Evolutionary conservation across 805 yeast genomes (phyloP), one percentile per base, ranked within the genome.

Genomic region (Clavispora asparagi): DNA sequence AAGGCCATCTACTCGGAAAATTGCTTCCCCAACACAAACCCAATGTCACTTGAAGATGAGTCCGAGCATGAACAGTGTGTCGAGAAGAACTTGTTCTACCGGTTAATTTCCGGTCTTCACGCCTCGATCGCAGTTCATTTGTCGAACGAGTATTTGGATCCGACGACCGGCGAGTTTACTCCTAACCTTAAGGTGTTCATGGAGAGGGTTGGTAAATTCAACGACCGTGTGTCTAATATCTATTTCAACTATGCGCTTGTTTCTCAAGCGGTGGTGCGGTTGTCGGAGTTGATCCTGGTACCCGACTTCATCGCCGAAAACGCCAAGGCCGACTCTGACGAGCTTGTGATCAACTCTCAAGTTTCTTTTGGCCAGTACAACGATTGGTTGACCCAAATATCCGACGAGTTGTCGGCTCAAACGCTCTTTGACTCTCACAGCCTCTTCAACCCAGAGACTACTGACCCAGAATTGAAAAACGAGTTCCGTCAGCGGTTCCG

Each of bases 61-160:
- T 56, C 57, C n/a, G 60, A 54, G 52, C 65, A 73, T 55, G 65
- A 73, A 64, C 55, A 75, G 65, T 91, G 96, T 62, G 68, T 84
- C 39, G 98, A 95, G 58, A 92, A 92, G 68, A 82, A 88, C 52
- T 81, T 91, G 35, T 94, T 94, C 58, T 94, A 85, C 67, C 79
- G 94, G 54, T 68, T 94, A 44, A 76, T 94, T 19, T 84, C 94
- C 26, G 99, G 99, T 1, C 79, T 94, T 85, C 99, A 94, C 62
- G 89, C 97, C 2, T 87, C 96, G 2, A 89, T 94, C 50, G 92
- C 95, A 7, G 90, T 95, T 1, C 99, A 94, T 67, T 73, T 94
- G 50, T 80, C 95, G 14, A 87, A 86, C 61, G 97, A 92, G 60
- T 78, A 87, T 62, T 61, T 74, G 46, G 63, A 64, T 47, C 74